A percentile compares a stretch with the other conserved stretches of the same genome.
phyloP scores from a whole-genome alignment of 352 stramenopile genomes.

The Phytophthora chlamydospora region DNA sequence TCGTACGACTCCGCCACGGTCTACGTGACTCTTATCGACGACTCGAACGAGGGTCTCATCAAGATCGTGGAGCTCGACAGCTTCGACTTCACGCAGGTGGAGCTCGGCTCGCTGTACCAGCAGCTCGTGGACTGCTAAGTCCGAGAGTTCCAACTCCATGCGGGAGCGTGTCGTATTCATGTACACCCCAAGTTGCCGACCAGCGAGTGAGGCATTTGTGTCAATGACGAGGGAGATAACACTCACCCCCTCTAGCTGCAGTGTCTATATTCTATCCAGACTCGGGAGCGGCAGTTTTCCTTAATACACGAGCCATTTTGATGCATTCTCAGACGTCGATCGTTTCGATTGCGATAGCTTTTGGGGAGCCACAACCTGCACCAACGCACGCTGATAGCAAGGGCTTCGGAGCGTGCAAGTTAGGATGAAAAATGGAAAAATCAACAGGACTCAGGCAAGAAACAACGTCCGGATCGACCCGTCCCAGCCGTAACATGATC shows the following conservation, averaged over 20 bases:
- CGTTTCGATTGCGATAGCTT: no score
- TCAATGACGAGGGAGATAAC: slow-evolving; percentile 16
- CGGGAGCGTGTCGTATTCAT: slow-evolving; percentile 12
- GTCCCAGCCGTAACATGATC: no score
- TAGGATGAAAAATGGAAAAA: no score
- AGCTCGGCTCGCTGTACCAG: slow-evolving; percentile 39
- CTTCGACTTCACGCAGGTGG: slow-evolving; percentile 54
- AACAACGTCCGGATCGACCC: no score
- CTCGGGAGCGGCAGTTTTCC: slow-evolving; percentile 23
- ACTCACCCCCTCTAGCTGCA: slow-evolving; percentile 24
- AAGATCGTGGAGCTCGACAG: slow-evolving; percentile 66
- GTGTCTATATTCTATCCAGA: slow-evolving; percentile 35
- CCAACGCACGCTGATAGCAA: no score
- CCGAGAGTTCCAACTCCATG: slow-evolving; percentile 3
- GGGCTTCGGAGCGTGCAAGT: no score
- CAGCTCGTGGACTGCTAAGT: slow-evolving; percentile 39
- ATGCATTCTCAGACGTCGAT: slow-evolving; percentile 13
- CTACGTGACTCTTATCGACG: slow-evolving; percentile 74
- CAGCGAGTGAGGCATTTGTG: slow-evolving; percentile 4
- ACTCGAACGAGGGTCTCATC: slow-evolving; percentile 48
- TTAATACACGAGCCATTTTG: slow-evolving; percentile 40
- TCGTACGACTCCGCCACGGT: slow-evolving; percentile 38
- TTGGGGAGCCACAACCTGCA: no score
- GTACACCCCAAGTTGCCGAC: slow-evolving; percentile 3
- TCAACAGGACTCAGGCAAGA: no score